Base-by-base conservation (phyloP, 1,139 yeast genomes). In the Saccharomyces hybrid region DNA sequence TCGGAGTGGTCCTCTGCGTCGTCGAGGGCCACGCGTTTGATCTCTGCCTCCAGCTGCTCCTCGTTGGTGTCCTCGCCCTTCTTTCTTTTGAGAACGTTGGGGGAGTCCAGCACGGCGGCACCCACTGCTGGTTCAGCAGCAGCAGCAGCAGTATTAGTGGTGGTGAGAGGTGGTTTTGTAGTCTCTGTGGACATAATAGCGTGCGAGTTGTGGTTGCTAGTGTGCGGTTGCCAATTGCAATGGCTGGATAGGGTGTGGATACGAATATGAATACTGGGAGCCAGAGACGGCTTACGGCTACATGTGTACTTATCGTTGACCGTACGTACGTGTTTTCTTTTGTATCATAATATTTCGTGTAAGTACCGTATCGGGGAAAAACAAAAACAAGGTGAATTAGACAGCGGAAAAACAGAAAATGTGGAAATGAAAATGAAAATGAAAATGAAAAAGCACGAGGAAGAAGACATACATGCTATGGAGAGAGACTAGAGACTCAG, bases 1-100 rank as follows among this genome's bases (percentile, higher is more conserved):
- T 47, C 48, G 26, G 25, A 27, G n/a, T 19, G 25, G 25, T n/a
- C 52, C 41, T 49, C 52, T 2, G 50, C 58, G 29, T 55, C 58
- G 14, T 55, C 55, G 19, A 55, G 29, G 11, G 58, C 58, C 8
- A 55, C 58, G 2, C 58, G 41, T 31, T 55, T 55, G 23, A 55
- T 55, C 28, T 54, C 58, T 25, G 58, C 58, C 16, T 55, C 58
- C 29, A 55, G 19, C 23, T 54, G 49, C 7, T 46, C 52, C 23
- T 55, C 55, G 7, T 25, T 47, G 13, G 49, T 25, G 32, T 54
- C 56, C 11, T 55, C 56, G 2, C 26, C 44, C 26, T 55, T 54
- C 42, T 55, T 55, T n/a, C 58, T n/a, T 29, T 55, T 55, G 46
- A 55, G 38, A 6, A 47, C 27, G 8, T 55, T 55, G 11, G 50